Evolutionary conservation across 352 stramenopile species (phyloP), one percentile per base, ranked within the genome.

Genomic region (Poterioochromonas sp.): DNA sequence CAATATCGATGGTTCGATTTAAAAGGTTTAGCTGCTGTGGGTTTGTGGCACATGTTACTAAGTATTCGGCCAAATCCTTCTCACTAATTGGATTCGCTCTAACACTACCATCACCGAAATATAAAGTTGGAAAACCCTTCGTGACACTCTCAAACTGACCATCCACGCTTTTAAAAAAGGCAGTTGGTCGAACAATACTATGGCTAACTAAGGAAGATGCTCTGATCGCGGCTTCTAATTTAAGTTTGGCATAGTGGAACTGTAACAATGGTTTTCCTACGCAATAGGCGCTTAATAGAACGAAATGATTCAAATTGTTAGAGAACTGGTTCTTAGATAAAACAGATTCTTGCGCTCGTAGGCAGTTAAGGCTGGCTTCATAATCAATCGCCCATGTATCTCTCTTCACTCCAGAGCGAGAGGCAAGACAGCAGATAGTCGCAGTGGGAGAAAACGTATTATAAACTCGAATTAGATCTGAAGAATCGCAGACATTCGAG

Each of bases 141-240:
- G 39, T 71, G 32, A 44, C 18, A 34, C 47, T 85, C 86, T 93
- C 89, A 54, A 93, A 82, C 76, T 93, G 89, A 70, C 89, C 89
- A 63, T 83, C 89, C 0, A 93, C 85, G n/a, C 83, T 90, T 82
- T 93, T 93, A 83, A 93, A 93, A 83, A 93, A 93, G 0, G 89
- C 89, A 37, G 89, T 93, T 22, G 89, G 89, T 58, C 89, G 81
- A 51, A 93, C 87, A 81, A 92, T 90, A 73, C 78, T 88, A 49
- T 86, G 91, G 12, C 82, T 79, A 12, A 77, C 79, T 51, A 5
- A 5, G 18, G 43, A 5, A 20, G 43, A 51, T 44, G 53, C 76
- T 47, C 83, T 54, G 22, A 93, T 77, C 32, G 83, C 85, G 1
- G 80, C 81, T 80, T 93, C 89, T 76, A 92, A 90, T 78, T 91